A percentile compares a stretch with the other conserved stretches of the same genome.
Evolutionary conservation across 805 yeast species (phyloP).

Genomic region (Starmerella etchellsii): DNA sequence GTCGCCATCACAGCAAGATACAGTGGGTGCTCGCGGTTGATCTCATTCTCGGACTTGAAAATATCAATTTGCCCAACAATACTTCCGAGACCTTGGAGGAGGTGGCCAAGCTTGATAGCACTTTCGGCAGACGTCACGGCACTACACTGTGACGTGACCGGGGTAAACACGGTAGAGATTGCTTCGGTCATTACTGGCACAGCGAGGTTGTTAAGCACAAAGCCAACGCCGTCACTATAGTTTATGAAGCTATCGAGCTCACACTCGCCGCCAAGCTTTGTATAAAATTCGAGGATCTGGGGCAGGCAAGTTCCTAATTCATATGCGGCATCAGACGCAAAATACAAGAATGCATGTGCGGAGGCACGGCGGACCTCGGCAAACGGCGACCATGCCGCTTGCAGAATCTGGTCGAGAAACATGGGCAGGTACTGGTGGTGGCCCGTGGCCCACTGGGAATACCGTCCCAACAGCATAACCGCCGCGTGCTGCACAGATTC

Average conservation of each 20-base stretch:
- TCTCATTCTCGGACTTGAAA: constrained; percentile 37
- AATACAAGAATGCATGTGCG: constrained; percentile 83
- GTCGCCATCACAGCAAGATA: constrained; percentile 22
- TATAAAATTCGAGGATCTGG: constrained; percentile 64
- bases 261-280: constrained; percentile 37
- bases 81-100: constrained; percentile 43
- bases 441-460: constrained; percentile 85
- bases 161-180: constrained; percentile 64
- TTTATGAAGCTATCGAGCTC: constrained; percentile 63
- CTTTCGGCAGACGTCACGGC: constrained; percentile 24
- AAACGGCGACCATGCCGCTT: constrained; percentile 43
- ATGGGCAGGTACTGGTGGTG: constrained; percentile 73
- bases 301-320: constrained; percentile 54
- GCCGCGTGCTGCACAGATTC: constrained; percentile 84
- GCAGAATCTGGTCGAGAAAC: constrained; percentile 71
- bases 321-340: constrained; percentile 78
- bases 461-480: constrained; percentile 85
- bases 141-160: constrained; percentile 45
- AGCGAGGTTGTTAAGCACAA: constrained; percentile 39
- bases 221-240: constrained; percentile 79
- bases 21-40: constrained; percentile 17
- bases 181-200: constrained; percentile 31
- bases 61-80: constrained; percentile 57
- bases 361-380: constrained; percentile 65
- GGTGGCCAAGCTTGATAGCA: constrained; percentile 9